A percentile compares a stretch with the other conserved stretches of the same genome.
These are phyloP conservation scores for Colletotrichum sp. DNA, from an alignment of 2,329 filamentous ascomycete genomes.

Conservation along the genomic window DNA sequence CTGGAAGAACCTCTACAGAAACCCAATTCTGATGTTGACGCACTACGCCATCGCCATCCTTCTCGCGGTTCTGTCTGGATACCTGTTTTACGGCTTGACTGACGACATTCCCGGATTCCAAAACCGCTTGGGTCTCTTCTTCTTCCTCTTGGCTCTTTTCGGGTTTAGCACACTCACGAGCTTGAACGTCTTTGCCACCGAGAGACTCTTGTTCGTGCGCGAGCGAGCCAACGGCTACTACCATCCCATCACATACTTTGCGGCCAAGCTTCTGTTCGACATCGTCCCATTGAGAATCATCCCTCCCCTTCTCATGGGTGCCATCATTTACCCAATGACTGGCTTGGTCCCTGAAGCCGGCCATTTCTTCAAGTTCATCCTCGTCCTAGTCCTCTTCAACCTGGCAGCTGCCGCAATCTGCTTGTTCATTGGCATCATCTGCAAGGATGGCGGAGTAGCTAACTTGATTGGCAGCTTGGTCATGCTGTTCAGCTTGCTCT, in stretches of 20 bases:
- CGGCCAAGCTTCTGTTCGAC: constrained; percentile 97
- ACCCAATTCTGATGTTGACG: constrained; percentile 97
- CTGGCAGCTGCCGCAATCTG: constrained; percentile 92
- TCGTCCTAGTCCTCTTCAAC: constrained; percentile 95
- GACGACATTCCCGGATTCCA: constrained; percentile 98
- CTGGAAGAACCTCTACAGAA: constrained; percentile 96
- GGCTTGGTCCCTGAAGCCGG: constrained; percentile 81
- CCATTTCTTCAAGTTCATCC: constrained; percentile 89
- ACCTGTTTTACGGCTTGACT: constrained; percentile 93
- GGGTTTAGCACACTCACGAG: constrained; percentile 96
- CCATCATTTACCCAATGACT: constrained; percentile 98
- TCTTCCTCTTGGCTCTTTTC: constrained; percentile 94
- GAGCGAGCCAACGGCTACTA: constrained; percentile 98
- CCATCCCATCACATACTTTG: constrained; percentile 89
- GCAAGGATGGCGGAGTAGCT: constrained; percentile 88
- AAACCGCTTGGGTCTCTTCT: constrained; percentile 95
- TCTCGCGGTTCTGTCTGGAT: constrained; percentile 91
- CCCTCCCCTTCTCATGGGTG: constrained; percentile 92
- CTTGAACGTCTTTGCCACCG: constrained; percentile 89
- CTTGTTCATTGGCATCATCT: constrained; percentile 94
- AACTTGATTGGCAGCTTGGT: constrained; percentile 93
- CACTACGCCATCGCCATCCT: constrained; percentile 98
- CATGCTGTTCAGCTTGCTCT: constrained; percentile 96
- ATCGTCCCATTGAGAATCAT: constrained; percentile 94
- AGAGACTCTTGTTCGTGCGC: constrained; percentile 88